Evolutionary conservation across 2,329 filamentous ascomycete genomes (phyloP), one percentile per base, ranked within the genome.

Genomic region (Colletotrichum endophyticum): DNA sequence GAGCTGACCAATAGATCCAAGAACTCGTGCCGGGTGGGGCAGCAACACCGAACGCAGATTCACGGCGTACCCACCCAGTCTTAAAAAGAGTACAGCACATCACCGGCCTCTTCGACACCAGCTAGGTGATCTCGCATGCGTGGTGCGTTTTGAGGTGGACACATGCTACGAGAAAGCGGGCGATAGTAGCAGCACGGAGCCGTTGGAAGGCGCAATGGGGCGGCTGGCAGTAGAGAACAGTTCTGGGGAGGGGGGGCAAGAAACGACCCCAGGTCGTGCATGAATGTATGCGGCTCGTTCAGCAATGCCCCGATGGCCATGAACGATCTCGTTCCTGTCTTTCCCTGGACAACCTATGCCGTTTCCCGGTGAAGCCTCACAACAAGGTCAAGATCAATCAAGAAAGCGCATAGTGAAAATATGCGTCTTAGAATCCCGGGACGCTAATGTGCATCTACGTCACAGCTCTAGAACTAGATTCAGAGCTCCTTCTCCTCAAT

Each of bases 191-290:
- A 19, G 39, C 28, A 11, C 16, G 9, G 59, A 66, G 6, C 28
- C 30, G 25, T 2, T 66, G 19, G 22, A 19, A 32, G 27, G 27
- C 28, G 19, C 44, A 59, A 69, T 69, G 28, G 22, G 28, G 44
- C 11, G 6, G 15, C 30, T 56, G 12, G 8, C 22, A 56, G 4
- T n/a, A 28, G 34, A 72, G 16, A 11, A 34, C 6, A 30, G 30
- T 5, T 28, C 6, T 28, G 16, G 19, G 25, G 16, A n/a, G 27
- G 27, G 27, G 27, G 27, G 27, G n/a, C n/a, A n/a, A 25, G 15
- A 49, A 6, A 15, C 12, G n/a, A 62, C 7, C 13, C 8, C 34
- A 32, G 25, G 79, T 78, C 57, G 59, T 69, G 5, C 78, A 80
- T 27, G 27, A 28, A 59, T 49, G 8, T 64, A n/a, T 5, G 56